phyloP scores from a whole-genome alignment of 352 stramenopile species.

The Phytopythium aichiense region DNA sequence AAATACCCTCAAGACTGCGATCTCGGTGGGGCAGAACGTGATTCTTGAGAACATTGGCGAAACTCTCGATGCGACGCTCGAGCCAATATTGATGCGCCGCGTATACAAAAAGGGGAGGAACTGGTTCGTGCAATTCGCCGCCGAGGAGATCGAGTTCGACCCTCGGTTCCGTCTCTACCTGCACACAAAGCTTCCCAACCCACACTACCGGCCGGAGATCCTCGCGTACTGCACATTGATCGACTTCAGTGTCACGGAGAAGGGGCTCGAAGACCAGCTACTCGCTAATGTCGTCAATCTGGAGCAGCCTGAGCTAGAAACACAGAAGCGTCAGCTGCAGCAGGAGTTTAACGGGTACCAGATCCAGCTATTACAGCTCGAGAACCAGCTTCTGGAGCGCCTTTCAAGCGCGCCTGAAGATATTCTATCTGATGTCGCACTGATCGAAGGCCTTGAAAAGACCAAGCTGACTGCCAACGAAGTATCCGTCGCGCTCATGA shows the following conservation, averaged over 20 bases:
- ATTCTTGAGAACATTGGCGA: constrained; percentile 91
- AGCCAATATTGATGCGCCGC: constrained; percentile 87
- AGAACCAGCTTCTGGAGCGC: constrained; percentile 87
- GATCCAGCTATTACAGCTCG: constrained; percentile 87
- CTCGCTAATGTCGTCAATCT: constrained; percentile 87
- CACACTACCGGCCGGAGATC: constrained; percentile 91
- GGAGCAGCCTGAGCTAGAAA: constrained; percentile 87
- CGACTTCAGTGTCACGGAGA: constrained; percentile 93
- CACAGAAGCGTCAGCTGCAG: constrained; percentile 84
- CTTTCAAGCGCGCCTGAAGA: constrained; percentile 91
- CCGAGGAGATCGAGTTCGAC: constrained; percentile 89
- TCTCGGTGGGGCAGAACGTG: constrained; percentile 70
- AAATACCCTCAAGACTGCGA: constrained; percentile 66
- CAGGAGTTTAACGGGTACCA: constrained; percentile 92
- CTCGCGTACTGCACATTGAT: constrained; percentile 91
- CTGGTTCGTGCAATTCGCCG: constrained; percentile 86
- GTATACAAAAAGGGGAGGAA: constrained; percentile 86
- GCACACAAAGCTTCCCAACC: constrained; percentile 91
- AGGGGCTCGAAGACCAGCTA: constrained; percentile 88
- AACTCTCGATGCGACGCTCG: constrained; percentile 80
- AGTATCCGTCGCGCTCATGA: constrained; percentile 74
- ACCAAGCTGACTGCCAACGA: constrained; percentile 90
- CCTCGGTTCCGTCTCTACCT: constrained; percentile 84
- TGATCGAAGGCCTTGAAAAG: constrained; percentile 91
- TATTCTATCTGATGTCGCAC: constrained; percentile 87